phyloP scores from a whole-genome alignment of 139 green algal species.

The Chlamydomonas schloesseri region DNA sequence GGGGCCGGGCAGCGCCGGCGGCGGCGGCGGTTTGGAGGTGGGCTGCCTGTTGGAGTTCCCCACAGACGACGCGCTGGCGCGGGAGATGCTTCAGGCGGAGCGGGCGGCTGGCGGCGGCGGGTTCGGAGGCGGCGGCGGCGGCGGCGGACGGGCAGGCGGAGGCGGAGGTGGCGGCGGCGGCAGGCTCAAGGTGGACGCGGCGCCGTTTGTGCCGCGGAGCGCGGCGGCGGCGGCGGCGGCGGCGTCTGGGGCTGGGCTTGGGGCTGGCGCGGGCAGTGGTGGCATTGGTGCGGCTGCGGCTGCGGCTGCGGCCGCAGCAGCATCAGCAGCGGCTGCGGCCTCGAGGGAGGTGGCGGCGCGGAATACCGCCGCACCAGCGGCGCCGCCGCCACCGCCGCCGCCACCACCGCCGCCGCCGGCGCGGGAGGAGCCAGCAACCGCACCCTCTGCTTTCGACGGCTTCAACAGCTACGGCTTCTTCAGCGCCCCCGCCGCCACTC shows the following conservation, averaged over 20 bases:
- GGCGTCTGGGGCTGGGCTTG: too few species aligned
- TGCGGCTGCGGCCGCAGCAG: neutral
- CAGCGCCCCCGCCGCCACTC: too few species aligned
- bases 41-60: slow-evolving; percentile 30
- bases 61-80: slow-evolving; percentile 25
- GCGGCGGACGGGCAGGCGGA: neutral
- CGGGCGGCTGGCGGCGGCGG: neutral
- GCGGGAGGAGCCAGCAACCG: too few species aligned
- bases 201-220: slow-evolving; percentile 8
- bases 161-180: neutral
- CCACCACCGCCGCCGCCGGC: too few species aligned
- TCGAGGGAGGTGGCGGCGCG: too few species aligned
- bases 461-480: too few species aligned
- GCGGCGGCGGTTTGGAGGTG: slow-evolving; percentile 3
- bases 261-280: neutral
- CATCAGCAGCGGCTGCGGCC: neutral
- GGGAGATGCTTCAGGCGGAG: slow-evolving; percentile 36
- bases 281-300: neutral
- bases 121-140: neutral
- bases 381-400: too few species aligned
- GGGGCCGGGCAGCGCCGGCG: slow-evolving; percentile 21
- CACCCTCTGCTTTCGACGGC: too few species aligned
- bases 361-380: neutral
- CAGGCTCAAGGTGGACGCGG: neutral
- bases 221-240: neutral